Evolutionary conservation across 352 stramenopile genomes (phyloP).

Genomic region (Phytopythium mirpurense): DNA sequence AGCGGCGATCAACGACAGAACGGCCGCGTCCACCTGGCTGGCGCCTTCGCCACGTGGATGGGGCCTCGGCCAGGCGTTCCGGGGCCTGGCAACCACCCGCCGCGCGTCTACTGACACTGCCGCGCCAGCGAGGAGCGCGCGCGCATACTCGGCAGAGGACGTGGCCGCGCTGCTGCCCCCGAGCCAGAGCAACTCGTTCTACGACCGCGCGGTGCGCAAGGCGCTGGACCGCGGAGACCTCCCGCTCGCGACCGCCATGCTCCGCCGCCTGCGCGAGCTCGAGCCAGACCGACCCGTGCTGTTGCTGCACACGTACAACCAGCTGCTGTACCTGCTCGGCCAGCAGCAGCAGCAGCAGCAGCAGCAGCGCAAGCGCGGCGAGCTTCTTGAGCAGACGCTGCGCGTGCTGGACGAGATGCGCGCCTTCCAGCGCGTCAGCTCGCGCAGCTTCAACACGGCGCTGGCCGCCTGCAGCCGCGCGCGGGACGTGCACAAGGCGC

Average conservation of each 20-base stretch:
- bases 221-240: conserved; percentile 25
- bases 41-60: background rate
- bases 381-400: conserved; percentile 36
- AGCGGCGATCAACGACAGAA: background rate
- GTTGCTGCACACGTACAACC: conserved; percentile 45
- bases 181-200: conserved; percentile 32
- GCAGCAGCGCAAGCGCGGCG: conserved; percentile 12
- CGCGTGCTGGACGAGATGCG: conserved; percentile 49
- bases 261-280: conserved; percentile 17
- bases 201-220: conserved; percentile 33
- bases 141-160: conserved; percentile 5
- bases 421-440: conserved; percentile 23
- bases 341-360: conserved; percentile 27
- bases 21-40: background rate
- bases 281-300: conserved; percentile 21
- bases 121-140: background rate
- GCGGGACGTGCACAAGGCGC: conserved; percentile 30
- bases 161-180: conserved; percentile 15
- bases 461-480: conserved; percentile 58
- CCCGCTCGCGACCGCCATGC: conserved; percentile 21
- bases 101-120: background rate
- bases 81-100: background rate
- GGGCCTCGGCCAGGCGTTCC: background rate
- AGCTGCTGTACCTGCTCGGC: conserved; percentile 44
- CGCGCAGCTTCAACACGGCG: conserved; percentile 61